A percentile compares a stretch with the other conserved stretches of the same genome.
phyloP scores from a whole-genome alignment of 1,284 basidiomycete genomes.

The Apiotrichum akiyoshidainum region DNA sequence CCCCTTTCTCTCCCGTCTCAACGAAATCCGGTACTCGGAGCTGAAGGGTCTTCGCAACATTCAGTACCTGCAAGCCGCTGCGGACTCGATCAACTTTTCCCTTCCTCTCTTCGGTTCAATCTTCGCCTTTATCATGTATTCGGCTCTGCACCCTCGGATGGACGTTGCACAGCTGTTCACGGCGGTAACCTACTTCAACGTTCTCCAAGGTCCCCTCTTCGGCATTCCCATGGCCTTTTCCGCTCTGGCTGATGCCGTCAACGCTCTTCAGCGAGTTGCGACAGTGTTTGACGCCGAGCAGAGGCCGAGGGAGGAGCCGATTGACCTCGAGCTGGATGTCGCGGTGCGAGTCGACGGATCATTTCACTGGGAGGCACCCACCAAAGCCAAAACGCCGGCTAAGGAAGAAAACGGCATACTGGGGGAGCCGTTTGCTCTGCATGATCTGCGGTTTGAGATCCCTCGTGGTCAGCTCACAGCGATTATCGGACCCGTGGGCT shows the following conservation, averaged over 20 bases:
- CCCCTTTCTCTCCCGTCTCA: constrained; percentile 60
- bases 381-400: not conserved
- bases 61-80: constrained; percentile 61
- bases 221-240: constrained; percentile 65
- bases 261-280: constrained; percentile 59
- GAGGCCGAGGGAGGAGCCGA: constrained; percentile 44
- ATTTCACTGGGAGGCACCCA: constrained; percentile 62
- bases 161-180: constrained; percentile 64
- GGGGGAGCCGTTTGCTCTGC: constrained; percentile 60
- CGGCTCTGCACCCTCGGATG: constrained; percentile 57
- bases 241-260: constrained; percentile 63
- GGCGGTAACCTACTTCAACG: constrained; percentile 66
- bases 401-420: no score
- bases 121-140: constrained; percentile 70
- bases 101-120: constrained; percentile 64
- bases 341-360: constrained; percentile 60
- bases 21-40: constrained; percentile 37
- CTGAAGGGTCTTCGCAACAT: constrained; percentile 61
- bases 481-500: constrained; percentile 62
- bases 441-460: constrained; percentile 58
- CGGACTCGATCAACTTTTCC: constrained; percentile 47
- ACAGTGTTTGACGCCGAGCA: constrained; percentile 61
- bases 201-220: constrained; percentile 65
- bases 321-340: constrained; percentile 55
- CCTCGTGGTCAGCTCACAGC: constrained; percentile 62